Percentiles rank a stretch among this genome's conserved stretches.
phyloP scores from a whole-genome alignment of 2,329 filamentous ascomycete species.

The Emmonsiellopsis sp. region DNA sequence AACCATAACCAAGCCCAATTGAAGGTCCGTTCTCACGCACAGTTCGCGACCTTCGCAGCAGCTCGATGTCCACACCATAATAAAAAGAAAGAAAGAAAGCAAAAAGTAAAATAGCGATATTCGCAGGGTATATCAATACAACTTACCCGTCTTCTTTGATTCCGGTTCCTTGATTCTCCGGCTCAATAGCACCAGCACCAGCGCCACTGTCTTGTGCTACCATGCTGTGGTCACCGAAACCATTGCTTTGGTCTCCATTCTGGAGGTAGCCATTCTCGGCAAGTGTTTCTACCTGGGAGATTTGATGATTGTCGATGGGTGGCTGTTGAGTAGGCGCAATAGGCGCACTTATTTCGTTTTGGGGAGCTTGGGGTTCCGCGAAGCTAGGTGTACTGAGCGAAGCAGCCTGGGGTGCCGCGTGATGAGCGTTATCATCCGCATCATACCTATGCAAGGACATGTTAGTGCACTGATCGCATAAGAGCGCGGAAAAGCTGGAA shows the following conservation, averaged over 20 bases:
- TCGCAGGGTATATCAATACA: slow-evolving; percentile 6
- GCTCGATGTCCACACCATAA: background rate
- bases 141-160: slow-evolving; percentile 93
- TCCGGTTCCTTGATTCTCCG: slow-evolving; percentile 31
- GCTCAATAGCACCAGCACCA: slow-evolving; percentile 18
- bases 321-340: slow-evolving; percentile 23
- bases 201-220: slow-evolving; percentile 17
- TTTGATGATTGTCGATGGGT: slow-evolving; percentile 23
- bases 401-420: slow-evolving; percentile 19
- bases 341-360: slow-evolving; percentile 4
- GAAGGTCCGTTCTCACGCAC: background rate
- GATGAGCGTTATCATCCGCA: slow-evolving; percentile 48
- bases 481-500: background rate
- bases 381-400: slow-evolving; percentile 25
- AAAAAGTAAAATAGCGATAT: background rate
- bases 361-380: slow-evolving; percentile 24
- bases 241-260: slow-evolving; percentile 11
- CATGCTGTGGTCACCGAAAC: slow-evolving; percentile 20
- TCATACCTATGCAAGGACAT: slow-evolving; percentile 48
- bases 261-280: slow-evolving; percentile 2
- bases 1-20: background rate
- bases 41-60: background rate
- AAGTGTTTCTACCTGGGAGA: slow-evolving; percentile 15
- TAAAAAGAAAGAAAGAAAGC: background rate
- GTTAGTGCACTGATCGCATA: slow-evolving; percentile 5